Conservation (phyloP, 208 protist genomes). For the Trypanosoma theileri region DNA sequence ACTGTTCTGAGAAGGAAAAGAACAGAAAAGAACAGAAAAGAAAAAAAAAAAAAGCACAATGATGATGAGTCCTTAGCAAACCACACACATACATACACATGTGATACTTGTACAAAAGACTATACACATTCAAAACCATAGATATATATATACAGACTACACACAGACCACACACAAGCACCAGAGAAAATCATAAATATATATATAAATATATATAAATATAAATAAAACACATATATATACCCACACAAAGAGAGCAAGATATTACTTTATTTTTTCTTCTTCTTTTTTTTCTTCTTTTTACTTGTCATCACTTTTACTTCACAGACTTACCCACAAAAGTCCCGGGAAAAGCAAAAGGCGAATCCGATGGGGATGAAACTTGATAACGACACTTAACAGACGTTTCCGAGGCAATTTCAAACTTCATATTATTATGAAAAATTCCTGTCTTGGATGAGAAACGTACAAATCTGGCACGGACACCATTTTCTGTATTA, state of each 20-base stretch:
- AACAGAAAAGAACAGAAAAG: too few relatives aligned
- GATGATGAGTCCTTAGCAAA: too few relatives aligned
- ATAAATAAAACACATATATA: too few relatives aligned
- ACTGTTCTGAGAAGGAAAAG: too few relatives aligned
- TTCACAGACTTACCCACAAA: not conserved
- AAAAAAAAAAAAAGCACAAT: too few relatives aligned
- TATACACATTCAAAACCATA: not conserved
- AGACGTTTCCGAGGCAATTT: conserved; percentile 2
- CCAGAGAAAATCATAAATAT: too few relatives aligned
- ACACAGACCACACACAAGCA: too few relatives aligned
- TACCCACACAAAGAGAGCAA: too few relatives aligned
- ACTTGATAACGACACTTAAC: conserved; percentile 19
- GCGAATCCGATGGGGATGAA: not conserved
- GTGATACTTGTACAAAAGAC: not conserved
- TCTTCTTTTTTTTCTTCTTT: too few relatives aligned
- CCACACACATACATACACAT: not conserved
- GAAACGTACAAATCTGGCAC: conserved; percentile 16
- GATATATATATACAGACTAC: too few relatives aligned
- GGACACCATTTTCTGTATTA: not conserved
- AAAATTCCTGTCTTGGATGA: conserved; percentile 10
- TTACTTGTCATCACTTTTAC: not conserved
- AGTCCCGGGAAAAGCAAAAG: not conserved
- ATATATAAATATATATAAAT: too few relatives aligned
- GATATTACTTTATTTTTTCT: too few relatives aligned
- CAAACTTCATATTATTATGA: conserved; percentile 8